phyloP scores from a whole-genome alignment of 1,139 yeast genomes.

The Saccharomycopsis phalli region DNA sequence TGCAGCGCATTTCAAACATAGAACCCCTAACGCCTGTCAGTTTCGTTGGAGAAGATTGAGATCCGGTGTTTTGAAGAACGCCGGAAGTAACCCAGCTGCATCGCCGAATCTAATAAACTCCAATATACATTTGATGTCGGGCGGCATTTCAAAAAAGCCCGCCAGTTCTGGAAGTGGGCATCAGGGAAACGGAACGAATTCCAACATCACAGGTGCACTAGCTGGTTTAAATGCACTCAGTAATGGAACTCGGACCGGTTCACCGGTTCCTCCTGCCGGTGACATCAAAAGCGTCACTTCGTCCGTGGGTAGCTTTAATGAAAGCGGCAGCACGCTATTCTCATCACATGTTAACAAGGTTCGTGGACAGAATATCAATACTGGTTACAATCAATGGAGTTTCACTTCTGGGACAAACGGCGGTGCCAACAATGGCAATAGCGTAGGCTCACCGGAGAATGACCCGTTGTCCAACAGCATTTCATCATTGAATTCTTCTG shows the following conservation, averaged over 20 bases:
- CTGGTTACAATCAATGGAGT: constrained; percentile 11
- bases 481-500: constrained; percentile 15
- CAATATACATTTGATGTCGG: background rate
- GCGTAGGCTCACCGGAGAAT: constrained; percentile 8
- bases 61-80: constrained; percentile 47
- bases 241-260: constrained; percentile 4
- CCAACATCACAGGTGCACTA: constrained; percentile 5
- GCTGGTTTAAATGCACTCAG: constrained; percentile 14
- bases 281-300: background rate
- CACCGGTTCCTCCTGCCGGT: constrained; percentile 1
- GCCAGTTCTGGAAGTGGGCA: background rate
- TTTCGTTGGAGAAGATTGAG: constrained; percentile 69
- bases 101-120: background rate
- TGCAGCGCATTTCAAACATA: constrained; percentile 53
- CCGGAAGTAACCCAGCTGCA: constrained; percentile 5
- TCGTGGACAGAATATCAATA: background rate
- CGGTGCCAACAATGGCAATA: background rate
- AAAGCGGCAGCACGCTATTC: background rate
- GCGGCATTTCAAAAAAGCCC: constrained; percentile 3
- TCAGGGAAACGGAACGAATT: background rate
- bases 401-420: background rate
- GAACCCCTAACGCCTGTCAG: constrained; percentile 75
- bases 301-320: background rate
- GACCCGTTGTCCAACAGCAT: constrained; percentile 18
- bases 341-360: background rate